Conservation (phyloP, 495 filamentous ascomycete species). For the Bryoglossum gracile region DNA sequence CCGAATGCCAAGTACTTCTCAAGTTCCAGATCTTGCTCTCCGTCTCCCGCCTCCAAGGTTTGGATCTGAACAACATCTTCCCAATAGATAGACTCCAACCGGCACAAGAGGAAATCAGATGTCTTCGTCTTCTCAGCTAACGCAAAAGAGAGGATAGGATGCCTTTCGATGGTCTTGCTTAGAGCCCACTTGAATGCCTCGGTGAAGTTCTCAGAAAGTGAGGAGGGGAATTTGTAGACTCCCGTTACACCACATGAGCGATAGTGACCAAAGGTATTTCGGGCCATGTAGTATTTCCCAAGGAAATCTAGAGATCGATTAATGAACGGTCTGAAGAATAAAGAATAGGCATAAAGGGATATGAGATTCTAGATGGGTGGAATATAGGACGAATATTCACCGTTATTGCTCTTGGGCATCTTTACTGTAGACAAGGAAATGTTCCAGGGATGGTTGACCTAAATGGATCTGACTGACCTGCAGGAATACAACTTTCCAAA, state of each 20-base stretch:
- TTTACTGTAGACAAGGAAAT: too few species aligned
- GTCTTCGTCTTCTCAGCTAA: constrained; percentile 12
- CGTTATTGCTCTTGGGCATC: too few species aligned
- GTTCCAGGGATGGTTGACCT: too few species aligned
- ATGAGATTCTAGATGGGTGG: too few species aligned
- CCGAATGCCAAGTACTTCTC: not conserved
- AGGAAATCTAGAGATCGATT: constrained; percentile 6
- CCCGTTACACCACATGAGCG: constrained; percentile 8
- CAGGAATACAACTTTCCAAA: too few species aligned
- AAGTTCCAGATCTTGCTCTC: constrained; percentile 13
- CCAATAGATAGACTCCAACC: constrained; percentile 6
- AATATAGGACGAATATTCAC: too few species aligned
- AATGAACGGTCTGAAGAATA: not conserved
- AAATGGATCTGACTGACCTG: too few species aligned
- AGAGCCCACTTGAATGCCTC: constrained; percentile 11
- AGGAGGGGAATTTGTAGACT: not conserved
- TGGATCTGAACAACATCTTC: constrained; percentile 11
- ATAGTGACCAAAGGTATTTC: constrained; percentile 10
- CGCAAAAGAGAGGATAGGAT: constrained; percentile 19
- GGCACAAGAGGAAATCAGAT: constrained; percentile 10
- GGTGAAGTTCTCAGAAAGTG: not conserved
- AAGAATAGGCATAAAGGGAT: too few species aligned
- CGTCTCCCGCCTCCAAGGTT: constrained; percentile 3
- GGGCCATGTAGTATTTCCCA: constrained; percentile 10
- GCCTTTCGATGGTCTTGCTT: constrained; percentile 8